A percentile compares a stretch with the other conserved stretches of the same genome.
phyloP scores from a whole-genome alignment of 169 alveolate genomes.

The Eimeria praecox region DNA sequence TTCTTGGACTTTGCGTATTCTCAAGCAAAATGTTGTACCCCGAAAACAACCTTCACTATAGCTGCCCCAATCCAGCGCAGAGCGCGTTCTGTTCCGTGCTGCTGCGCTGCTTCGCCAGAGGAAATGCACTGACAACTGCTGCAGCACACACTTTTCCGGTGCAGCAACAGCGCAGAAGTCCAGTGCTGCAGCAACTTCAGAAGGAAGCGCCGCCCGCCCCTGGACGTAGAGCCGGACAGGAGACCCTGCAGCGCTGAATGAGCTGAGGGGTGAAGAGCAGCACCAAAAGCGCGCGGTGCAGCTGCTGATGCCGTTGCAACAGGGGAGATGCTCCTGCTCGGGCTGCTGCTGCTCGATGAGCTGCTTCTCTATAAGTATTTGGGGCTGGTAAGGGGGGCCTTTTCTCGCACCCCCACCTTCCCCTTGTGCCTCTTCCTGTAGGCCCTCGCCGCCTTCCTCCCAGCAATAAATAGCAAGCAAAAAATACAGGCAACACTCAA shows the following conservation, averaged over 20 bases:
- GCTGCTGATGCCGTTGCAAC: conserved; percentile 43
- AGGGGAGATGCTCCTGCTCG: neutral
- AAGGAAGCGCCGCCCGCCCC: neutral
- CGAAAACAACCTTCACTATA: neutral
- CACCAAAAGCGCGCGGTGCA: neutral
- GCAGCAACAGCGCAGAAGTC: neutral
- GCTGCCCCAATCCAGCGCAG: neutral
- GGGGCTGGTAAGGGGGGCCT: conserved; percentile 51
- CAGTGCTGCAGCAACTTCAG: neutral
- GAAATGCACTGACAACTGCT: neutral
- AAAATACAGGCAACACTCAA: neutral
- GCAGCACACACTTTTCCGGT: neutral
- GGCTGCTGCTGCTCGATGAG: conserved; percentile 10
- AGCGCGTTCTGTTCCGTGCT: neutral
- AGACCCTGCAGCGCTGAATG: neutral
- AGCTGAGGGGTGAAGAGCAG: neutral
- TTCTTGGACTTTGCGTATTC: neutral
- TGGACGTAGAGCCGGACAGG: neutral
- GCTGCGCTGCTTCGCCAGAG: conserved; percentile 1
- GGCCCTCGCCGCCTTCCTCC: conserved; percentile 49
- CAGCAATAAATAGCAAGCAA: conserved; percentile 8
- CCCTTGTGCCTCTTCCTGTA: conserved; percentile 24
- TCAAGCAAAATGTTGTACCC: neutral
- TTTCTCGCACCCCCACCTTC: neutral
- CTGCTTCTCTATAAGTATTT: neutral